Base-by-base conservation (phyloP, 1,284 basidiomycete species). In the Porodaedalea pini region DNA sequence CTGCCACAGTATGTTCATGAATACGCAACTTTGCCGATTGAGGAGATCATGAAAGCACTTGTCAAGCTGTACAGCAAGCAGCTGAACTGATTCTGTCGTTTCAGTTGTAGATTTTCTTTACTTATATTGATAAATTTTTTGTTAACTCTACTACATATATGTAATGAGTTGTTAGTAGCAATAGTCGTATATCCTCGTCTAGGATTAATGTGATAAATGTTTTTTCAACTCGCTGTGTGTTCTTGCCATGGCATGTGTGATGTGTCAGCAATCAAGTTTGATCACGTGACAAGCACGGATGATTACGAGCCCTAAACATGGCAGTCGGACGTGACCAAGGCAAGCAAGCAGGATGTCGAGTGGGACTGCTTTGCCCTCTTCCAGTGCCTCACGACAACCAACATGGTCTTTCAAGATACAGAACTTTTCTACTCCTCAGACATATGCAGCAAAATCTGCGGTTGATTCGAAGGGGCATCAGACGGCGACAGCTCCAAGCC, bases 1-100 rank as follows among this genome's bases (percentile, higher is more conserved):
- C 68, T 94, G 17, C 92, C 92, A 1, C 86, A 88, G 62, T 91
- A 91, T 65, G 88, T 93, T 45, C 85, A 94, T 64, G 90, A 93
- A 69, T 93, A 92, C 64, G 92, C 90, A 7, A 90, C 90, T 3
- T 73, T 80, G 58, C 89, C 91, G 1, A 75, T 94, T 57, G 90
- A 93, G 70, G 84, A 90, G 67, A 90, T 93, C 55, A 90, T 92
- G 86, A 88, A 92, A 67, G 79, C 85, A 50, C 74, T 94, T 21
- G 68, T 94, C 59, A 87, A 84, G 67, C 59, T 94, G 61, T 94
- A 94, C 66, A 91, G 86, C 69, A 84, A 81, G 65, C 92, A 94
- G 67, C 70, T 94, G 52, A 73, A 77, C 34, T 55, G 34, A 55
- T 40, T 39, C 21, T 21, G 49, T 19, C 17, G 15, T 3, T 32